Conservation (phyloP, 768 basidiomycete genomes). For the Tephrocybe rancida region DNA sequence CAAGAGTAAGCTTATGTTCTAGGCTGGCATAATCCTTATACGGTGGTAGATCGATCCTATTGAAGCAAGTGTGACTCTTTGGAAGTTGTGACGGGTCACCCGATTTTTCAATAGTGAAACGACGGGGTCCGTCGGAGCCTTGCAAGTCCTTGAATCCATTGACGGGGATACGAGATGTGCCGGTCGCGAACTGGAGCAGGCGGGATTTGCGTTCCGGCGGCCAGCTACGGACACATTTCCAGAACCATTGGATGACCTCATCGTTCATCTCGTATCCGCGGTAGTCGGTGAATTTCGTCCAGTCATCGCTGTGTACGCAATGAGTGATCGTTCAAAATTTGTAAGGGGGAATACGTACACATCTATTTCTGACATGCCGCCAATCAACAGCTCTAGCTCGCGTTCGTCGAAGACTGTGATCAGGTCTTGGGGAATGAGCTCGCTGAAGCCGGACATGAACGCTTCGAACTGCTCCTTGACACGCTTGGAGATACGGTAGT, state of each 20-base stretch:
- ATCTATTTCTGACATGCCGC: conserved; percentile 99
- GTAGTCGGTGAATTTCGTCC: conserved; percentile 99
- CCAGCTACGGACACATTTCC: conserved; percentile 98
- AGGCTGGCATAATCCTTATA: conserved; percentile 95
- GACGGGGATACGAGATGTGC: conserved; percentile 95
- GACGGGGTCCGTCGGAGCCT: conserved; percentile 94
- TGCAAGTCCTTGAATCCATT: conserved; percentile 99
- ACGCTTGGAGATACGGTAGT: conserved; percentile 96
- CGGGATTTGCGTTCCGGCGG: conserved; percentile 98
- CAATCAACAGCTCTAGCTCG: conserved; percentile 94
- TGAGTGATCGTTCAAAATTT: neutral
- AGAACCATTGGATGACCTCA: conserved; percentile 99
- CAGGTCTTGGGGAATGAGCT: conserved; percentile 96
- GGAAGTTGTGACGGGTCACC: conserved; percentile 96
- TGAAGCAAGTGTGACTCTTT: conserved; percentile 98
- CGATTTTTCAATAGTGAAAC: conserved; percentile 99
- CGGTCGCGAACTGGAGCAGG: conserved; percentile 94
- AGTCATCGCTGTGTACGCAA: conserved; percentile 70
- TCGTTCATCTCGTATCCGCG: conserved; percentile 95
- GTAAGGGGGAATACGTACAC: conserved; percentile 63
- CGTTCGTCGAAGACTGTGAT: conserved; percentile 99
- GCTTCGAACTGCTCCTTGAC: conserved; percentile 99
- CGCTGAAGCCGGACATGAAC: conserved; percentile 99
- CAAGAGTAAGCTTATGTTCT: conserved; percentile 93
- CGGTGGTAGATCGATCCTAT: conserved; percentile 94